Evolutionary conservation across 73 alveolate genomes (phyloP).

Genomic region (Paramecium octaurelia): DNA sequence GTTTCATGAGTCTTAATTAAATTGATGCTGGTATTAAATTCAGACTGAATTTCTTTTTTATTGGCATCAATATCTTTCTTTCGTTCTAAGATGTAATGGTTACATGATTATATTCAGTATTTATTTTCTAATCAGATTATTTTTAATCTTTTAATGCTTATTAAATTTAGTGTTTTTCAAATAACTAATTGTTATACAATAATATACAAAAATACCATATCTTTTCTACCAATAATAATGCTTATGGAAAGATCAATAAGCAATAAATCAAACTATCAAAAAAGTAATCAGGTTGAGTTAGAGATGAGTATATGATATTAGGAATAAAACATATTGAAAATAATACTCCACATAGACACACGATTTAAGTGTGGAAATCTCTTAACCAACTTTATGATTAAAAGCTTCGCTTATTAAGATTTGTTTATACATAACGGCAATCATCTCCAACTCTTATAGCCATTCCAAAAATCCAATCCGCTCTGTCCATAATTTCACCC

Average conservation of each 20-base stretch:
- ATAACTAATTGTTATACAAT: neutral
- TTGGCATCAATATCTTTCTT: neutral
- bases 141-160: neutral
- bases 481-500: neutral
- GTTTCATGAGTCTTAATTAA: neutral
- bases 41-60: neutral
- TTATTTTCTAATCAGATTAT: neutral
- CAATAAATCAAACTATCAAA: neutral
- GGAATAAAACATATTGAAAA: neutral
- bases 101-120: neutral
- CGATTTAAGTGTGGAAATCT: neutral
- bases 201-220: neutral
- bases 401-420: neutral
- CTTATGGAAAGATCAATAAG: neutral
- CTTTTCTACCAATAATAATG: neutral
- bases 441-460: conserved; percentile 16
- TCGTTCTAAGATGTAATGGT: neutral
- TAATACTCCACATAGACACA: neutral
- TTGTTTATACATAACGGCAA: neutral
- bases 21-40: neutral
- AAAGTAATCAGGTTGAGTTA: neutral
- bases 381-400: neutral
- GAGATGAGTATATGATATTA: neutral
- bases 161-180: neutral
- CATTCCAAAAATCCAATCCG: conserved; percentile 35